phyloP scores from a whole-genome alignment of 2,329 filamentous ascomycete species.

The Lecanicillium sp. region DNA sequence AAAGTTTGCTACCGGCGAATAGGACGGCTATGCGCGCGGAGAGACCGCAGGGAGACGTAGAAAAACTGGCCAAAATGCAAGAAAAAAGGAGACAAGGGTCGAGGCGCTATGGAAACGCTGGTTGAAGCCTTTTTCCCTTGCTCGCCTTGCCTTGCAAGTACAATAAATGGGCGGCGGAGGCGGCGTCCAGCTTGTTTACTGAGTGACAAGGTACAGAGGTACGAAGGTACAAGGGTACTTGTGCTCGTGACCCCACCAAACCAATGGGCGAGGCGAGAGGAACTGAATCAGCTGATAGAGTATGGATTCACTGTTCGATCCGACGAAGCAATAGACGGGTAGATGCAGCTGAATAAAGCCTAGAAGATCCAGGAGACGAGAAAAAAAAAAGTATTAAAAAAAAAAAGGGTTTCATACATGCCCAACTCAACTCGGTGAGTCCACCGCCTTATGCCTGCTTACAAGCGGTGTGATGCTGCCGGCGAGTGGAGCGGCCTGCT shows the following conservation, averaged over 20 bases:
- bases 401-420: neutral
- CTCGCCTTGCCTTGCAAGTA: too few relatives aligned
- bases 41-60: too few relatives aligned
- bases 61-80: too few relatives aligned
- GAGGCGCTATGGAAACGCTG: too few relatives aligned
- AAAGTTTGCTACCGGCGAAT: too few relatives aligned
- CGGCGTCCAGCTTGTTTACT: conserved; percentile 9
- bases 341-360: neutral
- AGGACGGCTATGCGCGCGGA: too few relatives aligned
- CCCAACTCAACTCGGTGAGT: neutral
- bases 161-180: too few relatives aligned
- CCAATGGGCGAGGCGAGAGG: neutral
- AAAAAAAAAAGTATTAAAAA: neutral
- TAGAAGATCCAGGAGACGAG: neutral
- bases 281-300: neutral
- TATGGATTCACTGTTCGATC: neutral
- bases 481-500: neutral
- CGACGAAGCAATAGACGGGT: neutral
- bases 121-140: neutral
- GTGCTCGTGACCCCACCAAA: conserved; percentile 11
- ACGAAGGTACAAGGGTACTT: too few relatives aligned
- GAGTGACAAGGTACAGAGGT: too few relatives aligned
- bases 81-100: too few relatives aligned
- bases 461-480: conserved; percentile 7
- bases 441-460: neutral